Base-by-base conservation (phyloP, 2,329 filamentous ascomycete species). In the Chaetothyriales sp. region DNA sequence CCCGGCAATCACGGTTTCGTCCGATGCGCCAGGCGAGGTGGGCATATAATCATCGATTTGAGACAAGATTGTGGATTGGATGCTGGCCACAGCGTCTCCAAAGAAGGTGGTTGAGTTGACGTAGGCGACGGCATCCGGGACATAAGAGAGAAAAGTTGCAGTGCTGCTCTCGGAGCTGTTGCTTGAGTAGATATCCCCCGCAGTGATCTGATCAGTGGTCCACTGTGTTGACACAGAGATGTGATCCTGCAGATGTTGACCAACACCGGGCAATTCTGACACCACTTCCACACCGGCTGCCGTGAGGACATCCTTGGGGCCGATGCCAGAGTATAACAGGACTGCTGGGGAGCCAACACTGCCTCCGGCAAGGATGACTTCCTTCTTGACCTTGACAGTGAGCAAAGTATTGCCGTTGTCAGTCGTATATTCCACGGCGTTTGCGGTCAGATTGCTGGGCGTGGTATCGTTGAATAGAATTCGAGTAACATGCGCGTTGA, bases 331-430 rank as follows among this genome's bases (percentile, higher is more conserved):
- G 4, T 83, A 72, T 64, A 81, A 77, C 10, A 84, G 74, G 2
- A 84, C 65, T 62, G 83, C 79, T 6, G 79, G 79, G 2, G 75
- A 75, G 65, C 83, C 79, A 63, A 77, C 82, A 1, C 76, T 73
- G 15, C 80, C 80, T 9, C 63, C 72, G 2, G 70, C 63, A 36
- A 73, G 53, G 52, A 74, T 71, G 42, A 74, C 67, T 57, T 74
- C 72, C 45, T 65, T 65, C 12, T 65, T 68, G 2, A 72, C 72
- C 10, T 59, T 61, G 42, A 67, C 70, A 43, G 62, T 64, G 43
- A 54, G 46, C 7, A 55, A 64, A 1, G 59, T 63, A 4, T 52
- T 55, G 9, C 63, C 64, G 7, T 57, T 54, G 26, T 65, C 61
- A 2, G 51, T 55, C 1, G 61, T 63, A 46, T 65, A 66, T 51